Conservation (phyloP, 495 filamentous ascomycete species). For the Cudoniella acicularis region DNA sequence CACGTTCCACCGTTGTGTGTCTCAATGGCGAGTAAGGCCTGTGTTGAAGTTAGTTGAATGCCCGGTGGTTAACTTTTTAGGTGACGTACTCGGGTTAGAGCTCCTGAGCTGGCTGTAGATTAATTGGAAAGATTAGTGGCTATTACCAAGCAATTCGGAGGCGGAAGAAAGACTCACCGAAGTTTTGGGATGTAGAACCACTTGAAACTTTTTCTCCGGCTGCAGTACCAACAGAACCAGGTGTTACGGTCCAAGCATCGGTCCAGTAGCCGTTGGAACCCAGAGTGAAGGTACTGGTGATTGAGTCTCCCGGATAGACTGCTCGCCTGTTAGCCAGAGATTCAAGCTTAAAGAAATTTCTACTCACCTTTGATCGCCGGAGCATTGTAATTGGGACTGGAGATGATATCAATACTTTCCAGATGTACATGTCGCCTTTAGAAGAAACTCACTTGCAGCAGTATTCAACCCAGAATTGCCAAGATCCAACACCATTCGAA, state of each 20-base stretch:
- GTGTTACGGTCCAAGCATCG: slow-evolving; percentile 12
- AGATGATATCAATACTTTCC: background rate
- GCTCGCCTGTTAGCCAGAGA: background rate
- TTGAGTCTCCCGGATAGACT: slow-evolving; percentile 17
- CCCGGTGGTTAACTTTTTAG: too few species aligned
- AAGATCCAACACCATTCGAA: slow-evolving; percentile 9
- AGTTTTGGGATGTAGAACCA: slow-evolving; percentile 5
- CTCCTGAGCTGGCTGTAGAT: background rate
- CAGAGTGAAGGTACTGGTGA: slow-evolving; percentile 12
- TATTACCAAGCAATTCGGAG: background rate
- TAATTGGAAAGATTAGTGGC: background rate
- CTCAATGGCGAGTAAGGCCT: background rate
- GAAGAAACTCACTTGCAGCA: slow-evolving; percentile 14
- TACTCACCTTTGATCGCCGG: slow-evolving; percentile 4
- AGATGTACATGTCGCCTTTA: too few species aligned
- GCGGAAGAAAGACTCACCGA: slow-evolving; percentile 28
- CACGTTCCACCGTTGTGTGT: background rate
- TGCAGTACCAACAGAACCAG: background rate
- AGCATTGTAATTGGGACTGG: slow-evolving; percentile 13
- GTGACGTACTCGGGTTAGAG: background rate
- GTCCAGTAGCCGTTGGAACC: slow-evolving; percentile 9
- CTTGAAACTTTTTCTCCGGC: background rate
- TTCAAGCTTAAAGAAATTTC: background rate
- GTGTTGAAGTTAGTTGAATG: background rate
- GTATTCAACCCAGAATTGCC: slow-evolving; percentile 19